Evolutionary conservation across 495 filamentous ascomycete species (phyloP).

Genomic region (Daldinia loculata): DNA sequence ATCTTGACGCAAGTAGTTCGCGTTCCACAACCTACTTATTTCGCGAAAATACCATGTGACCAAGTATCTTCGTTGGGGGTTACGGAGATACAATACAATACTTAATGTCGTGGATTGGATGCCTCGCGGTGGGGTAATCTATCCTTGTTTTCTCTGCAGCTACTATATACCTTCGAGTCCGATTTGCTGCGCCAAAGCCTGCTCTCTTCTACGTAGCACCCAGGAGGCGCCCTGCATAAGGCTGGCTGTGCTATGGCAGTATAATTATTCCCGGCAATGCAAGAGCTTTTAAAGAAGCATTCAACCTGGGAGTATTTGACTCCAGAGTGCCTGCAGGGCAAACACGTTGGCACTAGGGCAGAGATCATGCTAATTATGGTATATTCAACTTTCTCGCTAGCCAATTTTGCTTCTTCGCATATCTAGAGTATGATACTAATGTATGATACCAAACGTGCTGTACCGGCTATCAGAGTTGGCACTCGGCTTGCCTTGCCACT

Average conservation of each 20-base stretch:
- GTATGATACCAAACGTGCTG: background rate
- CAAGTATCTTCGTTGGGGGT: slow-evolving; percentile 8
- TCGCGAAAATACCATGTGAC: slow-evolving; percentile 1
- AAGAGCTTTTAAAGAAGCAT: background rate
- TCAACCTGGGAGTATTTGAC: background rate
- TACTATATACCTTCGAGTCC: slow-evolving; percentile 7
- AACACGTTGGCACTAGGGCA: background rate
- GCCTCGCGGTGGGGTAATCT: slow-evolving; percentile 13
- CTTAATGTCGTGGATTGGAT: slow-evolving; percentile 2
- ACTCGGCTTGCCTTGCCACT: slow-evolving; percentile 5
- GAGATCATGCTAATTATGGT: background rate
- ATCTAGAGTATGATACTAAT: background rate
- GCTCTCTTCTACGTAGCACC: slow-evolving; percentile 16
- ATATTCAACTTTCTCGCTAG: background rate
- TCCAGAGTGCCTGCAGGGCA: background rate
- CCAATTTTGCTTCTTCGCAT: background rate
- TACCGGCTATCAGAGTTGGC: background rate
- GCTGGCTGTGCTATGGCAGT: slow-evolving; percentile 19
- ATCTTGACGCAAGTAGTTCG: slow-evolving; percentile 32
- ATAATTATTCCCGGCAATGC: slow-evolving; percentile 16
- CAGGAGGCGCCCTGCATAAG: slow-evolving; percentile 35
- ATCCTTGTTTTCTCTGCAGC: slow-evolving; percentile 23
- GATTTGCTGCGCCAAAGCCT: slow-evolving; percentile 9
- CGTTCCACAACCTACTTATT: slow-evolving; percentile 27
- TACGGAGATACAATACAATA: slow-evolving; percentile 8